Conservation (phyloP, 2,329 filamentous ascomycete genomes). For the Colletotrichum agaves region DNA sequence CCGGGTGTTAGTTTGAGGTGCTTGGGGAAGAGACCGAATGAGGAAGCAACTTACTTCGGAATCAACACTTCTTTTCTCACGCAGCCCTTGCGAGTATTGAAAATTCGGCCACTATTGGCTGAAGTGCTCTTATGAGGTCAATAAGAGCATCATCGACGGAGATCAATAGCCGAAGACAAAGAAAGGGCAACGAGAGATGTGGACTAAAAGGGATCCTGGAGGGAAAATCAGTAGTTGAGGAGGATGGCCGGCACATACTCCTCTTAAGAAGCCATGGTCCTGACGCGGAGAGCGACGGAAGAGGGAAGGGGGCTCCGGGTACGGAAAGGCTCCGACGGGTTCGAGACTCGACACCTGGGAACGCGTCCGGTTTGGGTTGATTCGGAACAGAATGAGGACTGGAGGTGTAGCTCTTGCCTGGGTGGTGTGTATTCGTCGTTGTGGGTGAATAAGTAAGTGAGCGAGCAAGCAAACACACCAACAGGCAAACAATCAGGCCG, state of each 20-base stretch:
- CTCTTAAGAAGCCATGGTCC: constrained; percentile 4
- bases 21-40: background rate
- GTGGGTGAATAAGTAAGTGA: background rate
- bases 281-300: constrained; percentile 27
- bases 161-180: constrained; percentile 32
- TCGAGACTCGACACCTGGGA: constrained; percentile 23
- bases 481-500: constrained; percentile 8
- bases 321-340: constrained; percentile 22
- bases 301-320: constrained; percentile 18
- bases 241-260: constrained; percentile 12
- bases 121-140: constrained; percentile 22
- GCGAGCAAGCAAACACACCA: background rate
- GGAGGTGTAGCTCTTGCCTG: background rate
- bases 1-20: constrained; percentile 9
- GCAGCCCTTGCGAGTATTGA: background rate
- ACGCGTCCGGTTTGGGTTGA: constrained; percentile 19
- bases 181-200: background rate
- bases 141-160: constrained; percentile 24
- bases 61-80: background rate
- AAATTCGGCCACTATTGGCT: background rate
- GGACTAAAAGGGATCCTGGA: constrained; percentile 5
- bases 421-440: no score
- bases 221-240: constrained; percentile 2
- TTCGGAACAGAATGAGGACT: constrained; percentile 15
- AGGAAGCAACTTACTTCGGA: background rate